Evolutionary conservation across 192 early-diverging fungal genomes (phyloP).

Genomic region (Backusella tarrabulga): DNA sequence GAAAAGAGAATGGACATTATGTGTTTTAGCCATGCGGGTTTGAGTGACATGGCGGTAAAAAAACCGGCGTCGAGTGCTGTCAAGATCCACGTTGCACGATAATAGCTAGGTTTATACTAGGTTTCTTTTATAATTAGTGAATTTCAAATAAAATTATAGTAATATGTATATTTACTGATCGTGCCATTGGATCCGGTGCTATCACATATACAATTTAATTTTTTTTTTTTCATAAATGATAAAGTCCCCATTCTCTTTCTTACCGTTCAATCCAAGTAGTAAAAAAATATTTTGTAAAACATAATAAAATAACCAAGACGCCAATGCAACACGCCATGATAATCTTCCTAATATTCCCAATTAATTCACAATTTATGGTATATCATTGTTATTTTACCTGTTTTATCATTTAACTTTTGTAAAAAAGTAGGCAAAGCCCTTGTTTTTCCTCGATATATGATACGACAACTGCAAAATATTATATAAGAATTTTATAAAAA

Average conservation of each 20-base stretch:
- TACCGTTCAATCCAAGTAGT: slow-evolving; percentile 71
- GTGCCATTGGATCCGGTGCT: slow-evolving; percentile 79
- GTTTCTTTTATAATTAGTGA: neutral
- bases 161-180: slow-evolving; percentile 48
- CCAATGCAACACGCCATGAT: slow-evolving; percentile 76
- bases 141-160: neutral
- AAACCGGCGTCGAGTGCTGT: slow-evolving; percentile 95
- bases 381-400: slow-evolving; percentile 22
- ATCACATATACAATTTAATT: neutral
- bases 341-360: slow-evolving; percentile 27
- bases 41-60: slow-evolving; percentile 81
- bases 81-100: slow-evolving; percentile 85
- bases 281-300: slow-evolving; percentile 66
- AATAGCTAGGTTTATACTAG: slow-evolving; percentile 88
- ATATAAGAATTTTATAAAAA: neutral
- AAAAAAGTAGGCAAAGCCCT: slow-evolving; percentile 24
- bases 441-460: slow-evolving; percentile 24
- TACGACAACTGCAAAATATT: slow-evolving; percentile 12
- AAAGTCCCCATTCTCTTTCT: neutral
- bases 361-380: no score
- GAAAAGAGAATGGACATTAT: slow-evolving; percentile 75
- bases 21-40: slow-evolving; percentile 74
- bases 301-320: slow-evolving; percentile 64
- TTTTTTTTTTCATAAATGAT: neutral
- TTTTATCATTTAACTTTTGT: slow-evolving; percentile 24